A percentile compares a stretch with the other conserved stretches of the same genome.
Evolutionary conservation across 2,329 filamentous ascomycete genomes (phyloP).

Genomic region (Sporothrix humicola): DNA sequence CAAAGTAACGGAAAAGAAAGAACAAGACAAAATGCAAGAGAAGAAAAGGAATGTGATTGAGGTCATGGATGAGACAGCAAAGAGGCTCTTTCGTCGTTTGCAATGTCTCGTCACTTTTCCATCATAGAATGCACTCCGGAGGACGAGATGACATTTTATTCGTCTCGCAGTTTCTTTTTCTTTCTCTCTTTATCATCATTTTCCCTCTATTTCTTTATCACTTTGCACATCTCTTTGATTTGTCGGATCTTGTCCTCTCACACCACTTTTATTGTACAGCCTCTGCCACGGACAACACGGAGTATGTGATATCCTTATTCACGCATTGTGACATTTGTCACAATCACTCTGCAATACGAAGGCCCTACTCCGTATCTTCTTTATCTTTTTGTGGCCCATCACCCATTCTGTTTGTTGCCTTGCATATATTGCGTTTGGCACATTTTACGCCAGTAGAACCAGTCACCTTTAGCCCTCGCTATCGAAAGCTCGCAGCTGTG

Average conservation of each 20-base stretch:
- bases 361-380: too few relatives aligned
- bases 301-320: neutral
- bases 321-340: neutral
- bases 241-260: neutral
- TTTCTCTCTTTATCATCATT: constrained; percentile 5
- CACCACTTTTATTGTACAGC: neutral
- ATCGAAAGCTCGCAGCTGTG: neutral
- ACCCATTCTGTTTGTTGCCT: neutral
- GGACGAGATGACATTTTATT: neutral
- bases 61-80: constrained; percentile 15
- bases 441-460: neutral
- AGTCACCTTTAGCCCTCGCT: constrained; percentile 17
- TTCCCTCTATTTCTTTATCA: constrained; percentile 2
- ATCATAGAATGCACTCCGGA: neutral
- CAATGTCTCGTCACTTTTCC: constrained; percentile 11
- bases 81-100: neutral
- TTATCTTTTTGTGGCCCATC: neutral
- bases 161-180: constrained; percentile 9
- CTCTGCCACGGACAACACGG: neutral
- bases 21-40: neutral
- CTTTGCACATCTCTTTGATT: neutral
- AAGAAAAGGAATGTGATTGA: neutral
- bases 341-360: neutral
- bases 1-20: neutral
- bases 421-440: neutral